Conservation (phyloP, 352 stramenopile genomes). For the Phytophthora foliorum region DNA sequence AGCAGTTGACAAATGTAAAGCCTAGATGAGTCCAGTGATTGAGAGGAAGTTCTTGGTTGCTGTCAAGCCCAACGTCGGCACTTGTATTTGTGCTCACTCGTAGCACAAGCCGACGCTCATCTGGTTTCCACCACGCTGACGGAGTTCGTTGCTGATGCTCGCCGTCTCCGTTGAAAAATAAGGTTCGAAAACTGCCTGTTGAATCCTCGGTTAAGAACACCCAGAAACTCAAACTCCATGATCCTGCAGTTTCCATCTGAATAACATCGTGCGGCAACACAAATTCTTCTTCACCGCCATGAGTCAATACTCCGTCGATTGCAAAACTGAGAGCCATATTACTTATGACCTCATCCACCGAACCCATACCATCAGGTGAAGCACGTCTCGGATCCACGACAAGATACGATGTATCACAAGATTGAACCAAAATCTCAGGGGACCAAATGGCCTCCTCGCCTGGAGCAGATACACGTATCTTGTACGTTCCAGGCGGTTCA, state of each 20-base stretch:
- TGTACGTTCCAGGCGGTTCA: slow-evolving; percentile 45
- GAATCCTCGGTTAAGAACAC: slow-evolving; percentile 62
- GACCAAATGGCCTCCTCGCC: slow-evolving; percentile 25
- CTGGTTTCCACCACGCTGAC: slow-evolving; percentile 83
- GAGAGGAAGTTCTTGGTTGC: slow-evolving; percentile 46
- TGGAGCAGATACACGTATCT: slow-evolving; percentile 26
- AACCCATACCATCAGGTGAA: not conserved
- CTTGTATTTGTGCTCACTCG: slow-evolving; percentile 68
- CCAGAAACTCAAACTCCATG: slow-evolving; percentile 81
- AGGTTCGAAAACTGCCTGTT: slow-evolving; percentile 66
- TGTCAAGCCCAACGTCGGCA: slow-evolving; percentile 73
- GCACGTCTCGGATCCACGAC: slow-evolving; percentile 21
- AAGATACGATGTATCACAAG: slow-evolving; percentile 32
- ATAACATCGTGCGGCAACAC: slow-evolving; percentile 54
- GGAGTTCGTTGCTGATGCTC: slow-evolving; percentile 73
- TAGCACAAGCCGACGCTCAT: slow-evolving; percentile 68
- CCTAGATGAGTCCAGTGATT: slow-evolving; percentile 75
- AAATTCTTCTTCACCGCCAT: slow-evolving; percentile 58
- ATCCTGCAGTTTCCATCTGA: slow-evolving; percentile 38
- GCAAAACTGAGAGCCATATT: slow-evolving; percentile 41
- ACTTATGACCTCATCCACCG: not conserved
- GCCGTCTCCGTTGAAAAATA: slow-evolving; percentile 89
- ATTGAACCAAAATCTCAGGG: slow-evolving; percentile 19
- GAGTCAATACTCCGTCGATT: slow-evolving; percentile 58
- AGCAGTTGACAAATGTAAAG: slow-evolving; percentile 78